Conservation (phyloP, 805 yeast species). For the Schizosaccharomyces osmophilus region DNA sequence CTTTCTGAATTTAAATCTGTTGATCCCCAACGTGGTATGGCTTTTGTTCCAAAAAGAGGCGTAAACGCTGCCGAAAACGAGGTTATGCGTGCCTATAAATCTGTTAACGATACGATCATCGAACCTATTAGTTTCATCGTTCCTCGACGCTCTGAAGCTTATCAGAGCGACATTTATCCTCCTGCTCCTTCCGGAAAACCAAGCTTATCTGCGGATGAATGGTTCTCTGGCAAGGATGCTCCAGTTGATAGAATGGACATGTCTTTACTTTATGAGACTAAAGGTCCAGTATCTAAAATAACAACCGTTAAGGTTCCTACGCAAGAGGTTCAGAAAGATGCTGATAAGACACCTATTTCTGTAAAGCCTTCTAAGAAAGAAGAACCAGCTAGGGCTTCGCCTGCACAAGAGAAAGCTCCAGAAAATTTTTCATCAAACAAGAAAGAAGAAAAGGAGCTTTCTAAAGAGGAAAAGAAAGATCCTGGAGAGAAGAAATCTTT, state of each 20-base stretch:
- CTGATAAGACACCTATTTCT: background rate
- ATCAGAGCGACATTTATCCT: slow-evolving; percentile 82
- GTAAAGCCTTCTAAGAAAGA: background rate
- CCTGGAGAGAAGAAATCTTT: too few relatives aligned
- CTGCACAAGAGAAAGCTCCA: background rate
- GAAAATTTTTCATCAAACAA: background rate
- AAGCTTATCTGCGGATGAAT: slow-evolving; percentile 57
- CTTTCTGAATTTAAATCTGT: slow-evolving; percentile 73
- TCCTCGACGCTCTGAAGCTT: slow-evolving; percentile 79
- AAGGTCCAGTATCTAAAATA: background rate
- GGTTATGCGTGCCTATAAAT: slow-evolving; percentile 56
- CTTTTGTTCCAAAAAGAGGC: slow-evolving; percentile 60
- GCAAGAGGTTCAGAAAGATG: background rate
- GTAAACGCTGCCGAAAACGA: slow-evolving; percentile 69
- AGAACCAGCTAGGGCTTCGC: background rate
- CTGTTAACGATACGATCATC: slow-evolving; percentile 58
- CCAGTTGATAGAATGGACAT: slow-evolving; percentile 56
- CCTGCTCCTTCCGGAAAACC: slow-evolving; percentile 65
- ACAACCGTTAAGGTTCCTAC: background rate
- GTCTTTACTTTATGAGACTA: slow-evolving; percentile 20
- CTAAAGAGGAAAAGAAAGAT: background rate
- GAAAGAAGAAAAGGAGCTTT: background rate
- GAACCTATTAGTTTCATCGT: slow-evolving; percentile 86
- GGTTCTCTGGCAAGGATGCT: slow-evolving; percentile 54
- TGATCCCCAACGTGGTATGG: slow-evolving; percentile 91